Conservation (phyloP, 495 filamentous ascomycete species). For the Neurospora discreta region DNA sequence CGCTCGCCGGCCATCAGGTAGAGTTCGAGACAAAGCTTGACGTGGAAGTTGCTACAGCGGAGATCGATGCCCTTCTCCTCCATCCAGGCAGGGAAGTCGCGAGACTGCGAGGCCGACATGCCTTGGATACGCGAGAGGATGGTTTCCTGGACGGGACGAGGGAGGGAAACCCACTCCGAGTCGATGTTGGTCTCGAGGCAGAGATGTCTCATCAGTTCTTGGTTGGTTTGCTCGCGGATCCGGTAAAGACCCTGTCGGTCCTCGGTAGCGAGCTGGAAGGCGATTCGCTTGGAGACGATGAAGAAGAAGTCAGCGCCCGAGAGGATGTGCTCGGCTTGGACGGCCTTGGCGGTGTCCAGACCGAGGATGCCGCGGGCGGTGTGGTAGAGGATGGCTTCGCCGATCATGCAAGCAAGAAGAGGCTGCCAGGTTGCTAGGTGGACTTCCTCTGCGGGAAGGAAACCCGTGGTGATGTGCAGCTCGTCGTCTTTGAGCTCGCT, state of each 20-base stretch:
- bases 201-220: conserved; percentile 7
- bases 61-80: neutral
- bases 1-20: neutral
- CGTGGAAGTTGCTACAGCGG: conserved; percentile 10
- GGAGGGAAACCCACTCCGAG: conserved; percentile 6
- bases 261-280: conserved; percentile 8
- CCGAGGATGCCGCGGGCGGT: conserved; percentile 3
- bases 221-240: conserved; percentile 1
- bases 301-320: neutral
- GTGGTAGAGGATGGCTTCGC: conserved; percentile 11
- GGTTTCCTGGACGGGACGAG: conserved; percentile 1
- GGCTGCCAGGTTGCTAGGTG: neutral
- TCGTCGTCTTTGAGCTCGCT: neutral
- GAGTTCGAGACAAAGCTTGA: conserved; percentile 2
- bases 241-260: neutral
- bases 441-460: conserved; percentile 2
- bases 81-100: conserved; percentile 2
- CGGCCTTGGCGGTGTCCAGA: conserved; percentile 1
- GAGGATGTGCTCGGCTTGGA: conserved; percentile 7
- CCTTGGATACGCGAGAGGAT: conserved; percentile 9
- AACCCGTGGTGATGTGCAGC: conserved; percentile 1
- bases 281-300: conserved; percentile 1
- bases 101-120: neutral
- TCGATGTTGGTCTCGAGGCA: conserved; percentile 13
- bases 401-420: neutral